Evolutionary conservation across 169 alveolate species (phyloP), one percentile per base, ranked within the genome.

Genomic region (Cryptosporidium tyzzeri): DNA sequence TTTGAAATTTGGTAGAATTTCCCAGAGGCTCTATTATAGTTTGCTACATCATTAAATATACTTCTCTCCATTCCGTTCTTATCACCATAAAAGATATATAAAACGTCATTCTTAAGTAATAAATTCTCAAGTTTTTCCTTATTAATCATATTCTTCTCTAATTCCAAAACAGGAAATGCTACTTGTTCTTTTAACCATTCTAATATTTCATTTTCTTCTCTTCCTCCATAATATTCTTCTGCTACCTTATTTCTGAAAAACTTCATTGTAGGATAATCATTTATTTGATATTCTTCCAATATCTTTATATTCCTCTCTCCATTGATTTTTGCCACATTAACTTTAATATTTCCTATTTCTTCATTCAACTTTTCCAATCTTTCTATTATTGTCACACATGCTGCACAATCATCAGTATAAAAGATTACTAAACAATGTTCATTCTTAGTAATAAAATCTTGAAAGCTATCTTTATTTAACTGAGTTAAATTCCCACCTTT

Each of bases 221-320:
- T 85, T 53, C 93, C 94, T 62, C 94, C 96, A 26, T 84, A 91
- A 58, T 92, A 94, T 16, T 93, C 94, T 50, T 69, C 73, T 44
- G 93, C 73, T 18, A 51, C 70, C n/a, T 84, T 89, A 41, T 91
- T 91, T 23, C 70, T 69, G 55, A 94, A 94, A 75, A 93, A 93
- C 73, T 92, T 93, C 23, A 93, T 8, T 0, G 97, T 86, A 4
- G 97, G 97, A 69, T 91, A 94, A 23, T 92, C 95, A 3, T 71
- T 70, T 26, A 93, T 91, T 26, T 92, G 93, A 35, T 89, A 93
- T 51, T 80, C 68, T 33, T 80, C 89, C 21, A 80, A 48, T n/a
- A 62, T 26, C 44, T 62, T 80, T 4, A 80, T 18, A 65, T 80
- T 80, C 55, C 68, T 44, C 62, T 80, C 89, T 4, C 89, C 89